phyloP scores from a whole-genome alignment of 2,329 filamentous ascomycete species.

The Ceratocystis destructans region DNA sequence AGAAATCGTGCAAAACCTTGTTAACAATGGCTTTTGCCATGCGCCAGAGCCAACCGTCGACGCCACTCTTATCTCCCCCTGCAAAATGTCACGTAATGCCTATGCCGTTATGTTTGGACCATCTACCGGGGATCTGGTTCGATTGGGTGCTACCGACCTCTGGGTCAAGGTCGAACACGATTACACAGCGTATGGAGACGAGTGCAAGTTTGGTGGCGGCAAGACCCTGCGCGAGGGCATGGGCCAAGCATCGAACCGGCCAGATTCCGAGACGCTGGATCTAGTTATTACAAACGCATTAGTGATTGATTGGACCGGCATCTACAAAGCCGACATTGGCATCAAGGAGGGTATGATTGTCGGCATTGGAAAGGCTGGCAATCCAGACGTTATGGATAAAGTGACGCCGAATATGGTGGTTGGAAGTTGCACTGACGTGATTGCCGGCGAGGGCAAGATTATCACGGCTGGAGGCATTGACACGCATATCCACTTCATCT shows the following conservation, averaged over 20 bases:
- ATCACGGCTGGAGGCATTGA: slow-evolving; percentile 84
- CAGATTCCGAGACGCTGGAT: slow-evolving; percentile 61
- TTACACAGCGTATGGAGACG: slow-evolving; percentile 72
- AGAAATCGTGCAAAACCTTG: slow-evolving; percentile 53
- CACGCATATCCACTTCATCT: slow-evolving; percentile 87
- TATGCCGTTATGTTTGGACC: slow-evolving; percentile 89
- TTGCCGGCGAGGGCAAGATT: slow-evolving; percentile 82
- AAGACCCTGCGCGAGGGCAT: slow-evolving; percentile 92
- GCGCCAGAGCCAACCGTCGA: slow-evolving; percentile 48
- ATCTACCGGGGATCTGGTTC: slow-evolving; percentile 73
- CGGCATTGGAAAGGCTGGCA: slow-evolving; percentile 86
- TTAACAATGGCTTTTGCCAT: slow-evolving; percentile 66
- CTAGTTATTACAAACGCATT: slow-evolving; percentile 81
- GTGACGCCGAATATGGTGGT: slow-evolving; percentile 67
- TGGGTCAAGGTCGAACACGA: slow-evolving; percentile 88
- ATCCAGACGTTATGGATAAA: slow-evolving; percentile 92
- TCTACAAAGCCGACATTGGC: slow-evolving; percentile 94
- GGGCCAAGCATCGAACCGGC: slow-evolving; percentile 73
- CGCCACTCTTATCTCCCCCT: slow-evolving; percentile 43
- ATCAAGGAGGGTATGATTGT: slow-evolving; percentile 77
- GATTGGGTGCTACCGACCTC: slow-evolving; percentile 69
- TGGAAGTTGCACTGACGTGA: slow-evolving; percentile 78
- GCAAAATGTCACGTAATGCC: slow-evolving; percentile 59
- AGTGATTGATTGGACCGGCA: slow-evolving; percentile 80
- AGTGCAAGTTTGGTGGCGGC: slow-evolving; percentile 89